phyloP scores from a whole-genome alignment of 768 basidiomycete genomes.

The Russula vinacea region DNA sequence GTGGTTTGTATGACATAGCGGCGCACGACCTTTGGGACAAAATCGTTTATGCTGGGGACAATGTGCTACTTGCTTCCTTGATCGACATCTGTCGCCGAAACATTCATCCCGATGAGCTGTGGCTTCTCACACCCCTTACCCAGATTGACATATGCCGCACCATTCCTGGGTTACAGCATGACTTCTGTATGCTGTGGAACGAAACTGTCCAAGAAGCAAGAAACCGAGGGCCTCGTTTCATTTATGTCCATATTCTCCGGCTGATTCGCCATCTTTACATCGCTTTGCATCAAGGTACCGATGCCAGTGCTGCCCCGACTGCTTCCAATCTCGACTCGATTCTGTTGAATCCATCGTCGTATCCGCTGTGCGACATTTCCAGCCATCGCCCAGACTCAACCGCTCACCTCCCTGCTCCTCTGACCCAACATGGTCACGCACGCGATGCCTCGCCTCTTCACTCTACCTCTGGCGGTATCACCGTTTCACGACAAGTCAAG shows the following conservation, averaged over 20 bases:
- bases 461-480: too few species aligned
- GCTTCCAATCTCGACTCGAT: too few species aligned
- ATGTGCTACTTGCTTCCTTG: neutral
- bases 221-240: neutral
- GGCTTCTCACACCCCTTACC: neutral
- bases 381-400: too few species aligned
- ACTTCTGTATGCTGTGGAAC: slow-evolving; percentile 2
- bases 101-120: neutral
- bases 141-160: neutral
- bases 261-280: neutral
- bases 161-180: neutral
- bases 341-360: too few species aligned
- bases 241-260: neutral
- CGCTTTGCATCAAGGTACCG: neutral
- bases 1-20: neutral
- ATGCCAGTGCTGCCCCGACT: neutral
- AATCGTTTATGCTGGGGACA: neutral
- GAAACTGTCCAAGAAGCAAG: neutral
- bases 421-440: too few species aligned
- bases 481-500: too few species aligned
- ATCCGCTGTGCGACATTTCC: too few species aligned
- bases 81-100: neutral
- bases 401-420: too few species aligned
- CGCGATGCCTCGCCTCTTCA: too few species aligned
- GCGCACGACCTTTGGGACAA: neutral